Conservation (phyloP, 768 basidiomycete species). For the Xanthoconium stramineum region DNA sequence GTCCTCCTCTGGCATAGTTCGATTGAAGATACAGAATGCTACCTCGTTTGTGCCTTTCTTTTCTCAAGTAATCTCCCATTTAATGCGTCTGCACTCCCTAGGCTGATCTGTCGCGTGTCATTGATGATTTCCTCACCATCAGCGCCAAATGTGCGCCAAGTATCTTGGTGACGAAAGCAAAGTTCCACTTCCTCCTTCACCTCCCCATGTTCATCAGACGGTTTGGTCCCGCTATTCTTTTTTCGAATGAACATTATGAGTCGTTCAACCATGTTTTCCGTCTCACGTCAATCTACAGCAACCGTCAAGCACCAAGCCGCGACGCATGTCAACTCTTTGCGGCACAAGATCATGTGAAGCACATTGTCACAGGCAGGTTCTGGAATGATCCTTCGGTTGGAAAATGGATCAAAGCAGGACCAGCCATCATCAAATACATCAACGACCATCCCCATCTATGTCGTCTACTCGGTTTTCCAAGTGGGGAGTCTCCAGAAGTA, state of each 20-base stretch:
- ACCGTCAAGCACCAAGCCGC: slow-evolving; percentile 28
- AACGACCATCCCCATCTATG: not conserved
- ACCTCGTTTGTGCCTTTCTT: slow-evolving; percentile 23
- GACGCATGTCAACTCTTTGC: slow-evolving; percentile 19
- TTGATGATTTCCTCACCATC: slow-evolving; percentile 24
- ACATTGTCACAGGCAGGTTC: no score
- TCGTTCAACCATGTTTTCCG: slow-evolving; percentile 29
- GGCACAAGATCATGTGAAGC: slow-evolving; percentile 11
- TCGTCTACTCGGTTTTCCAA: not conserved
- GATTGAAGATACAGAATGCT: slow-evolving; percentile 35
- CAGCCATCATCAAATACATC: not conserved
- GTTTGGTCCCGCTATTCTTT: slow-evolving; percentile 30
- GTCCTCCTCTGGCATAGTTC: slow-evolving; percentile 41
- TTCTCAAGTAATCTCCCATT: not conserved
- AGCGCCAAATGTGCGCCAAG: slow-evolving; percentile 23
- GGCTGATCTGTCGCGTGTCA: slow-evolving; percentile 12
- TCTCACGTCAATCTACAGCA: slow-evolving; percentile 25
- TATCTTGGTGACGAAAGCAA: slow-evolving; percentile 26
- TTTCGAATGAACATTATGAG: slow-evolving; percentile 29
- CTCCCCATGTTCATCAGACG: slow-evolving; percentile 23
- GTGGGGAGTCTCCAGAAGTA: not conserved
- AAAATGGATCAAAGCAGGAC: not conserved
- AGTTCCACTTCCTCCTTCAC: slow-evolving; percentile 32
- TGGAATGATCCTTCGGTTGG: slow-evolving; percentile 5
- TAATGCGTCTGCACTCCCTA: not conserved